Evolutionary conservation across 495 filamentous ascomycete species (phyloP).

Genomic region (Amniculicola lignicola): DNA sequence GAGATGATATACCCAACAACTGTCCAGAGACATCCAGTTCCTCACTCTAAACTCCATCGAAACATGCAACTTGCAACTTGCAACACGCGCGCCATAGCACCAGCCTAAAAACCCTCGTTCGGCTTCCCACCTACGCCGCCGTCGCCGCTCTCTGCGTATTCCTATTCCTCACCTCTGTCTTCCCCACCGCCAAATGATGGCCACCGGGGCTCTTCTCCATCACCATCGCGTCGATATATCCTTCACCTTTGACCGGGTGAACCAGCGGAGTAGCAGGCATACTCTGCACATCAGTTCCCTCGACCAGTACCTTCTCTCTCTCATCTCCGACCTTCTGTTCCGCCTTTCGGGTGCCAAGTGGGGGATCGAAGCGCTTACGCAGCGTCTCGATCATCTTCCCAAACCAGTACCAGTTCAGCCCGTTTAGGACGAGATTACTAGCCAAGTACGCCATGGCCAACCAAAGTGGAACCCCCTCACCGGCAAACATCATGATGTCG

Average conservation of each 20-base stretch:
- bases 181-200: constrained; percentile 26
- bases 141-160: too few relatives aligned
- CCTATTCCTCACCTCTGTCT: constrained; percentile 28
- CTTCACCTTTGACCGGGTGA: constrained; percentile 1
- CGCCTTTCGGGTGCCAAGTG: constrained; percentile 41
- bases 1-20: too few relatives aligned
- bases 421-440: constrained; percentile 77
- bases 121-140: too few relatives aligned
- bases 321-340: constrained; percentile 6
- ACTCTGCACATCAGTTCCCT: constrained; percentile 27
- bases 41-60: too few relatives aligned
- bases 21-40: too few relatives aligned
- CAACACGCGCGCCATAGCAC: too few relatives aligned
- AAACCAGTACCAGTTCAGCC: constrained; percentile 94
- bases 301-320: constrained; percentile 31
- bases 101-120: too few relatives aligned
- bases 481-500: constrained; percentile 54
- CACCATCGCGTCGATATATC: constrained; percentile 2
- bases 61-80: too few relatives aligned
- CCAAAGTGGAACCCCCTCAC: constrained; percentile 67
- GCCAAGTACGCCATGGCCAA: constrained; percentile 70
- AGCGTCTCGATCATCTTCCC: constrained; percentile 94
- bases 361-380: constrained; percentile 79
- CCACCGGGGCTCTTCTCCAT: constrained; percentile 11
- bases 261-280: background rate